Evolutionary conservation across 331 rosid species (phyloP).

Genomic region (Malus hybrid): DNA sequence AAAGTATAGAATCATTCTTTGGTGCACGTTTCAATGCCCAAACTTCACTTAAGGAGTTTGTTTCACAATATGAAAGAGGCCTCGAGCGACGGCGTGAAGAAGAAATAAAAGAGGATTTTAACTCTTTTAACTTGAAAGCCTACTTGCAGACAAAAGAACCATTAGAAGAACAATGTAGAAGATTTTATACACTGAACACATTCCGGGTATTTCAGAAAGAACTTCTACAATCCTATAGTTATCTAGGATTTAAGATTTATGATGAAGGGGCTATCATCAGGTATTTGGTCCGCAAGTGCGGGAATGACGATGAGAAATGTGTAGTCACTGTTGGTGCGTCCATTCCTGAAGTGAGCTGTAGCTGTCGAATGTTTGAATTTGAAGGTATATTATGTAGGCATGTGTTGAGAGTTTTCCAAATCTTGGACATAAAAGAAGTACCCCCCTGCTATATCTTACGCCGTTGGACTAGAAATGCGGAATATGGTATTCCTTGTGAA

Average conservation of each 20-base stretch:
- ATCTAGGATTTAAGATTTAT: conserved; percentile 79
- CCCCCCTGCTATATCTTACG: conserved; percentile 77
- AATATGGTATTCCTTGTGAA: conserved; percentile 70
- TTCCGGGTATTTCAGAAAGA: conserved; percentile 90
- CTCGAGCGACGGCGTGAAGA: conserved; percentile 83
- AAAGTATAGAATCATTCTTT: conserved; percentile 64
- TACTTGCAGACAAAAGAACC: conserved; percentile 90
- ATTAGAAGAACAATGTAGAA: conserved; percentile 80
- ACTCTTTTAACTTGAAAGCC: conserved; percentile 64
- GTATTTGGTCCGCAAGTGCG: conserved; percentile 75
- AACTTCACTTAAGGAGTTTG: conserved; percentile 63
- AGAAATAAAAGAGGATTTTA: conserved; percentile 78
- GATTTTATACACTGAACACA: conserved; percentile 65
- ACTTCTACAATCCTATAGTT: conserved; percentile 76
- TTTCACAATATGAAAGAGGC: conserved; percentile 73
- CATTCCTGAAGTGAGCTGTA: conserved; percentile 50
- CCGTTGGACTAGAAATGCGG: conserved; percentile 89
- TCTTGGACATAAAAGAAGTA: conserved; percentile 66
- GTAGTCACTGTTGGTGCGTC: conserved; percentile 58
- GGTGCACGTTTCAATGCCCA: conserved; percentile 69
- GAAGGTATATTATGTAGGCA: conserved; percentile 96
- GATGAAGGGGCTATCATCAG: conserved; percentile 61
- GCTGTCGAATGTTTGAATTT: conserved; percentile 92
- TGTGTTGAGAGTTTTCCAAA: conserved; percentile 75
- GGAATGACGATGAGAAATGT: conserved; percentile 66